Evolutionary conservation across 2,329 filamentous ascomycete genomes (phyloP).

Genomic region (Penicillium sp.): DNA sequence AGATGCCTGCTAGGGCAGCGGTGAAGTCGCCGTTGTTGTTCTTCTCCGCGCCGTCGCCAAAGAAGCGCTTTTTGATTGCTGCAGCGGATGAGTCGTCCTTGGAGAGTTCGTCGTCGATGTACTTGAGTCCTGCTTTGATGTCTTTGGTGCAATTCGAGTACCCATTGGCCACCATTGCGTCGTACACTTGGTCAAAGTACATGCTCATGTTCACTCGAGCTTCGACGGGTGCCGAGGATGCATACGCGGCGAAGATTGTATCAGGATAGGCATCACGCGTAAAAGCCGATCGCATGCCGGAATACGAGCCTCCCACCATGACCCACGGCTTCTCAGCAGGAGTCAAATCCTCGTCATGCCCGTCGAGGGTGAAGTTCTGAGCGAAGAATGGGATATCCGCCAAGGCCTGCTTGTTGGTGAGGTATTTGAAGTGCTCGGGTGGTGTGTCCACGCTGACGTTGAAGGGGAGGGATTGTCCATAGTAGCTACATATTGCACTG

Average conservation of each 20-base stretch:
- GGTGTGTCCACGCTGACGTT: conserved; percentile 38
- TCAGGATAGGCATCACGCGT: conserved; percentile 47
- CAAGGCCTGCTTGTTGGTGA: conserved; percentile 48
- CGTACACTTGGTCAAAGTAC: conserved; percentile 55
- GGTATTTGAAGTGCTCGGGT: conserved; percentile 44
- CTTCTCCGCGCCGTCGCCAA: conserved; percentile 49
- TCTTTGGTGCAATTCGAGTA: conserved; percentile 54
- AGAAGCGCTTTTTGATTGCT: conserved; percentile 51
- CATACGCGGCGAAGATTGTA: conserved; percentile 44
- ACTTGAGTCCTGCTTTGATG: conserved; percentile 50
- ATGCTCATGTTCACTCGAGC: conserved; percentile 53
- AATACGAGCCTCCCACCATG: conserved; percentile 50
- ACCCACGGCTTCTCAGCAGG: conserved; percentile 49
- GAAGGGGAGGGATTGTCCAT: conserved; percentile 45
- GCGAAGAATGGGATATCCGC: conserved; percentile 51
- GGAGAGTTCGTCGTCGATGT: conserved; percentile 52
- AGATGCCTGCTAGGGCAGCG: conserved; percentile 44
- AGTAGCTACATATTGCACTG: conserved; percentile 37
- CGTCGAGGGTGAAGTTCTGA: conserved; percentile 39
- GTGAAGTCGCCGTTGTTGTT: conserved; percentile 54
- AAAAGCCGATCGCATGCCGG: conserved; percentile 48
- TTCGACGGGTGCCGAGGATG: conserved; percentile 50
- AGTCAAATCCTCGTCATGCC: conserved; percentile 39
- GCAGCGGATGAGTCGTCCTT: conserved; percentile 36
- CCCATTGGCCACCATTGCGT: conserved; percentile 53